Evolutionary conservation across 768 basidiomycete species (phyloP).

Genomic region (Pisolithus tinctorius): DNA sequence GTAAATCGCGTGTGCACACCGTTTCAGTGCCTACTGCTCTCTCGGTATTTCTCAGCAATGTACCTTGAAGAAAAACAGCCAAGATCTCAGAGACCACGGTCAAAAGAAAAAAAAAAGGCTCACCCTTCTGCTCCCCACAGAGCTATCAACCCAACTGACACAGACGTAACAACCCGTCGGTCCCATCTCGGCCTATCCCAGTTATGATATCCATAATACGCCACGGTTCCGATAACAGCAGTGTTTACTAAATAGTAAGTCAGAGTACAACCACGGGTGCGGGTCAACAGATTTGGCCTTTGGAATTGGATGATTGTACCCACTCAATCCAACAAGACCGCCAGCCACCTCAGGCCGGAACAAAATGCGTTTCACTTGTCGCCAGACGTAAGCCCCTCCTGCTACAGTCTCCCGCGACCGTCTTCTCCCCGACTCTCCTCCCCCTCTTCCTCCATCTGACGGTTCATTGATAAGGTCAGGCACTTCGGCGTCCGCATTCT

Average conservation of each 20-base stretch:
- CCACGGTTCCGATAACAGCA: constrained; percentile 53
- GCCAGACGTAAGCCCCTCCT: constrained; percentile 49
- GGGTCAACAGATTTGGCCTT: constrained; percentile 32
- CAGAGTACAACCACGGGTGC: neutral
- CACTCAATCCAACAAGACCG: constrained; percentile 65
- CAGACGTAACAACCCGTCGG: constrained; percentile 47
- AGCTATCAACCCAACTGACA: constrained; percentile 51
- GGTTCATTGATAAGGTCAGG: too few species aligned
- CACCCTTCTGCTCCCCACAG: constrained; percentile 67
- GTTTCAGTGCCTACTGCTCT: too few species aligned
- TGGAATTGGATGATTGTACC: constrained; percentile 13
- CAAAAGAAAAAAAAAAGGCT: constrained; percentile 12
- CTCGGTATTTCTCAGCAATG: too few species aligned
- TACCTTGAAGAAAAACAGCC: too few species aligned
- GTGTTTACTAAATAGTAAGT: constrained; percentile 44
- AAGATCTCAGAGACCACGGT: too few species aligned
- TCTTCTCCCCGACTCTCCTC: constrained; percentile 16
- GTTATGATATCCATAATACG: constrained; percentile 57
- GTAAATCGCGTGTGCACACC: too few species aligned
- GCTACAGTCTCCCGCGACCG: constrained; percentile 38
- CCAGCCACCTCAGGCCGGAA: constrained; percentile 66
- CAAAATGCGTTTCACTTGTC: constrained; percentile 43
- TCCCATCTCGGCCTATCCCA: constrained; percentile 67
- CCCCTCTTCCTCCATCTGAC: too few species aligned
- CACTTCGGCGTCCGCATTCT: too few species aligned